A percentile compares a stretch with the other conserved stretches of the same genome.
These are phyloP conservation scores for Pythium dissotocum DNA, from an alignment of 352 stramenopile species.

Conservation along the genomic window DNA sequence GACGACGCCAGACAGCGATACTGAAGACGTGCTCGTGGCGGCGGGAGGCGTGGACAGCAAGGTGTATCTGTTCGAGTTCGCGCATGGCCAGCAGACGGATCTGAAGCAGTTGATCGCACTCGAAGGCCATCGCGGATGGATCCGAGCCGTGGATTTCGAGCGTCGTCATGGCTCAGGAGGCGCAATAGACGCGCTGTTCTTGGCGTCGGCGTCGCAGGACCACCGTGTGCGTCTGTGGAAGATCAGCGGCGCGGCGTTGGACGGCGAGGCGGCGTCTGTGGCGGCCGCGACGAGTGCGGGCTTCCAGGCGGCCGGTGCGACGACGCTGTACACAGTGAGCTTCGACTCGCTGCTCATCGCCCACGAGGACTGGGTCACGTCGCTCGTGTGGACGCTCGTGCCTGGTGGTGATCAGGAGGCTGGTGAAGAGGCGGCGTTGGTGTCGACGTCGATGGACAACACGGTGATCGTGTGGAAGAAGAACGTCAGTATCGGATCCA, in stretches of 20 bases:
- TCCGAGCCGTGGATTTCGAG: constrained; percentile 65
- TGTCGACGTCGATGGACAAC: constrained; percentile 83
- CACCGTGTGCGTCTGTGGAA: constrained; percentile 73
- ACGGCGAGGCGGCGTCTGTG: not conserved
- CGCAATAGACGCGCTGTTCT: constrained; percentile 14
- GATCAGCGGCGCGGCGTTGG: constrained; percentile 19
- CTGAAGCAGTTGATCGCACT: constrained; percentile 44
- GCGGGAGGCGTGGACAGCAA: constrained; percentile 70
- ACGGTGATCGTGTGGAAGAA: constrained; percentile 66
- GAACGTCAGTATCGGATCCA: constrained; percentile 14
- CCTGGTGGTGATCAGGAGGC: not conserved
- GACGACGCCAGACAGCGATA: not conserved
- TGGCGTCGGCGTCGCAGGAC: constrained; percentile 73
- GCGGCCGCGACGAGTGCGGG: constrained; percentile 27
- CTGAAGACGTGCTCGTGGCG: constrained; percentile 45
- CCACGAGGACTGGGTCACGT: constrained; percentile 85
- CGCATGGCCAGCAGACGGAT: not conserved
- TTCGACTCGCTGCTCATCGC: constrained; percentile 71
- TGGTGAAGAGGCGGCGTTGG: constrained; percentile 25
- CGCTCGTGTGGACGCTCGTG: constrained; percentile 50
- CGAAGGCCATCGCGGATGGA: constrained; percentile 67
- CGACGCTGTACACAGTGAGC: constrained; percentile 42
- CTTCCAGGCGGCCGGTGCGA: constrained; percentile 33
- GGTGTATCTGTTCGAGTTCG: constrained; percentile 63
- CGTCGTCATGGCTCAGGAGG: not conserved